phyloP scores from a whole-genome alignment of 1,284 basidiomycete species.

The Microbotryum violaceum region DNA sequence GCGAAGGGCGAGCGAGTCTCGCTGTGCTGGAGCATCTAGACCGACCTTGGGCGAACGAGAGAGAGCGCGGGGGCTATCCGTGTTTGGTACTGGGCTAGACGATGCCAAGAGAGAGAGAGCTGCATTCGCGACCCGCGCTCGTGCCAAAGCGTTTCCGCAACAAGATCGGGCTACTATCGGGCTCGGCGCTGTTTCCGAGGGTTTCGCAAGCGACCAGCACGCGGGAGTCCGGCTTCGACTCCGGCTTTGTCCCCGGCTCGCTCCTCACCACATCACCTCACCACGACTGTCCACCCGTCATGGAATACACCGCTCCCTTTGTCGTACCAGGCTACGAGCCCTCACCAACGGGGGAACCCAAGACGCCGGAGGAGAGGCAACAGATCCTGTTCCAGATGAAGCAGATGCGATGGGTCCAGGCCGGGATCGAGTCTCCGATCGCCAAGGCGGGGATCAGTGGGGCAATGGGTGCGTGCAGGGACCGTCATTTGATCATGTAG shows the following conservation, averaged over 20 bases:
- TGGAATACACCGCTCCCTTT: constrained; percentile 29
- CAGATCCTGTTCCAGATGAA: constrained; percentile 33
- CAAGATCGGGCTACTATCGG: too few relatives aligned
- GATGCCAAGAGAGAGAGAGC: too few relatives aligned
- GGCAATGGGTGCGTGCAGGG: constrained; percentile 23
- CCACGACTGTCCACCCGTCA: background rate
- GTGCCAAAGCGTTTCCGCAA: too few relatives aligned
- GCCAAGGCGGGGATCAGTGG: constrained; percentile 33
- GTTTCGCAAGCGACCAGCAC: too few relatives aligned
- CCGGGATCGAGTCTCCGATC: constrained; percentile 33
- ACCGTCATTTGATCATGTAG: too few relatives aligned
- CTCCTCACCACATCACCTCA: background rate
- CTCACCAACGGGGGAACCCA: constrained; percentile 12
- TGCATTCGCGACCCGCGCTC: too few relatives aligned
- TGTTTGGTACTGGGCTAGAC: too few relatives aligned
- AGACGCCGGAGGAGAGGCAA: constrained; percentile 27
- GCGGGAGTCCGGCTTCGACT: background rate
- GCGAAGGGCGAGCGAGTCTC: too few relatives aligned
- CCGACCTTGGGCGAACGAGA: too few relatives aligned
- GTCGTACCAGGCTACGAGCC: constrained; percentile 36
- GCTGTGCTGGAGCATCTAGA: too few relatives aligned
- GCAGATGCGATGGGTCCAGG: constrained; percentile 32
- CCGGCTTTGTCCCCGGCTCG: background rate
- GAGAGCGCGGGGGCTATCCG: too few relatives aligned
- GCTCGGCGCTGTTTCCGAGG: too few relatives aligned